Evolutionary conservation across 2,329 filamentous ascomycete species (phyloP), one percentile per base, ranked within the genome.

Genomic region (Penicillium sp.): DNA sequence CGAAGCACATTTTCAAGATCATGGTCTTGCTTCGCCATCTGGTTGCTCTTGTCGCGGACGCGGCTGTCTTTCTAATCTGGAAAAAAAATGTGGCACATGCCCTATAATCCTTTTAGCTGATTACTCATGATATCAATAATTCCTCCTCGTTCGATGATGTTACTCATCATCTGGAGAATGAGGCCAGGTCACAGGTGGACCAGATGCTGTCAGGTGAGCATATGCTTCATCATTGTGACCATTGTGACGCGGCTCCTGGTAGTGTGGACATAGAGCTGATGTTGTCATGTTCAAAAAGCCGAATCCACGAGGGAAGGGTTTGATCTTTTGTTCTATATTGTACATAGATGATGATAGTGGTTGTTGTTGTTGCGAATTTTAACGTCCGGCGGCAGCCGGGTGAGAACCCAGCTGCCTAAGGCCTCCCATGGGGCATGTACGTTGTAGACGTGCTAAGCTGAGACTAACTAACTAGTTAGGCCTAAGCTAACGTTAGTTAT

Each of bases 21-120:
- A 34, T 42, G 8, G 29, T 18, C 35, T 43, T 38, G 14, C 25
- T 39, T 51, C 46, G 39, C 55, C 57, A 59, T 60, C 37, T 46
- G 47, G 39, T 36, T 40, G 31, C 12, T 40, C 49, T 36, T 27
- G 38, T 34, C 13, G 19, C 22, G 25, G 33, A 31, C 18, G 35
- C 35, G 10, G 30, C 41, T 18, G 25, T 37, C 25, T 33, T 22
- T 37, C 16, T 25, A 48, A 43, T 25, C 18, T 29, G 7, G 12
- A 12, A 9, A 14, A 12, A 9, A 14, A 30, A 18, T n/a, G 10
- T 35, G 33, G 33, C 18, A 43, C 19, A 18, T 29, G n/a, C 9
- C 35, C 10, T 40, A 35, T 19, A 45, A 31, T 3, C 9, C n/a
- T 36, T 35, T 35, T 8, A 18, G 12, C 6, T 35, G n/a, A 30